Conservation (phyloP, 2,329 filamentous ascomycete species). For the Alternaria triticimaculans region DNA sequence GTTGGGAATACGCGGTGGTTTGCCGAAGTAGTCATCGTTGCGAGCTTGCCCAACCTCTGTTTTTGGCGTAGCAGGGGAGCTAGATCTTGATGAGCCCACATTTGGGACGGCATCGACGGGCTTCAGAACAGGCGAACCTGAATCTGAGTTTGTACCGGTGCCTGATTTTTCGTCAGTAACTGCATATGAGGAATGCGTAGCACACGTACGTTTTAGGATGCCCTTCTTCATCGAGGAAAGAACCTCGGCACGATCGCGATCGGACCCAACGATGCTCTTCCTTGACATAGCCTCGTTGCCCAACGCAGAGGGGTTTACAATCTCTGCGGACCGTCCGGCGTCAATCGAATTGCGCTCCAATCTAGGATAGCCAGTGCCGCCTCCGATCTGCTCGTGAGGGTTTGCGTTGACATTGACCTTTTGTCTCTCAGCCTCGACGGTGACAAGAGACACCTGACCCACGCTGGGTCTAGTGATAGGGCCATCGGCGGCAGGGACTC, state of each 20-base stretch:
- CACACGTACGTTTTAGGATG: constrained; percentile 81
- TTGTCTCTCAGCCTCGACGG: constrained; percentile 90
- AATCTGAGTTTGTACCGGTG: constrained; percentile 64
- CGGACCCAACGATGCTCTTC: constrained; percentile 90
- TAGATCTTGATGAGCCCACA: constrained; percentile 82
- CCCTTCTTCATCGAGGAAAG: constrained; percentile 93
- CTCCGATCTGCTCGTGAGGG: constrained; percentile 69
- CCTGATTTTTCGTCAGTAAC: constrained; percentile 38
- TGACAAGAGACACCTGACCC: constrained; percentile 93
- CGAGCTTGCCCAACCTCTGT: constrained; percentile 58
- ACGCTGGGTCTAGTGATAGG: constrained; percentile 70
- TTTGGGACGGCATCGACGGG: constrained; percentile 67
- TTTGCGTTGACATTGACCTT: constrained; percentile 78
- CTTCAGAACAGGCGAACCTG: constrained; percentile 71
- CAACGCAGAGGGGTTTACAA: constrained; percentile 44
- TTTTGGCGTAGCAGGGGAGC: constrained; percentile 87
- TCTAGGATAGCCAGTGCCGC: constrained; percentile 82
- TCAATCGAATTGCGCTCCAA: constrained; percentile 84
- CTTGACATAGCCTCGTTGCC: constrained; percentile 62
- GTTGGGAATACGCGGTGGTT: constrained; percentile 71
- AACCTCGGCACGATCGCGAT: constrained; percentile 88
- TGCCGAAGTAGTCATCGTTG: constrained; percentile 89
- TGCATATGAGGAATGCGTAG: constrained; percentile 9
- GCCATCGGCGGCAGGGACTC: constrained; percentile 74
- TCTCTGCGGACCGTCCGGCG: constrained; percentile 58